These are phyloP conservation scores for Dillenia turbinata DNA, from an alignment of 164 flowering plant species.

Conservation along the genomic window DNA sequence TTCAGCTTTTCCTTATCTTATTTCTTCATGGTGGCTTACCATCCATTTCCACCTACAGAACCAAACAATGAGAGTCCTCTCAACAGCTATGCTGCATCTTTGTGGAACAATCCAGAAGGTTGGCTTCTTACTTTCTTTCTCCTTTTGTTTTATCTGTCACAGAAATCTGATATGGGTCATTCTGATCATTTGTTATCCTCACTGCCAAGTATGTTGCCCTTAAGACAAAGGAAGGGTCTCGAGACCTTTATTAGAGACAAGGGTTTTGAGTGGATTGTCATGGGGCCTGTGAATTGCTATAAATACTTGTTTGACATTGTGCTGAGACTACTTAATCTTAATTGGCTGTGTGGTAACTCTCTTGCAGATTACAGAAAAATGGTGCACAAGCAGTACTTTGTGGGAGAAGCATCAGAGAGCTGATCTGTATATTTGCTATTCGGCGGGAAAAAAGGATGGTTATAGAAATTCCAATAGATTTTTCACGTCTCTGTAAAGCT, in stretches of 20 bases:
- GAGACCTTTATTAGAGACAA: background rate
- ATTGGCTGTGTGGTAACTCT: background rate
- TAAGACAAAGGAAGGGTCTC: background rate
- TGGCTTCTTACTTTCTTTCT: background rate
- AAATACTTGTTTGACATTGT: background rate
- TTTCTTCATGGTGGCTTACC: background rate
- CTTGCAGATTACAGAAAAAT: constrained; percentile 56
- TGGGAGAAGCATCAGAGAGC: constrained; percentile 41
- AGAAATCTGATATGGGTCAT: background rate
- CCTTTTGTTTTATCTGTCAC: background rate
- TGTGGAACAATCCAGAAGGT: constrained; percentile 71
- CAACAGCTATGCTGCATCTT: constrained; percentile 57
- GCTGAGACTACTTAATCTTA: background rate
- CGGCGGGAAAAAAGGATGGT: background rate
- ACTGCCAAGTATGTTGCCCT: no score
- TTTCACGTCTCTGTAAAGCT: constrained; percentile 11
- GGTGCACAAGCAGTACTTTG: constrained; percentile 52
- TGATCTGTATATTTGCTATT: constrained; percentile 17
- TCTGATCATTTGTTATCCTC: no score
- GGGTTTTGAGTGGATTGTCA: background rate
- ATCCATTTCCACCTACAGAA: constrained; percentile 29
- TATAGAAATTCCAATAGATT: background rate
- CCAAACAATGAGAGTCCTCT: constrained; percentile 72
- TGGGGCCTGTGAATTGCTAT: background rate
- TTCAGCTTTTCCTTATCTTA: constrained; percentile 1